Evolutionary conservation across 2,329 filamentous ascomycete genomes (phyloP).

Genomic region (Xylaria sp.): DNA sequence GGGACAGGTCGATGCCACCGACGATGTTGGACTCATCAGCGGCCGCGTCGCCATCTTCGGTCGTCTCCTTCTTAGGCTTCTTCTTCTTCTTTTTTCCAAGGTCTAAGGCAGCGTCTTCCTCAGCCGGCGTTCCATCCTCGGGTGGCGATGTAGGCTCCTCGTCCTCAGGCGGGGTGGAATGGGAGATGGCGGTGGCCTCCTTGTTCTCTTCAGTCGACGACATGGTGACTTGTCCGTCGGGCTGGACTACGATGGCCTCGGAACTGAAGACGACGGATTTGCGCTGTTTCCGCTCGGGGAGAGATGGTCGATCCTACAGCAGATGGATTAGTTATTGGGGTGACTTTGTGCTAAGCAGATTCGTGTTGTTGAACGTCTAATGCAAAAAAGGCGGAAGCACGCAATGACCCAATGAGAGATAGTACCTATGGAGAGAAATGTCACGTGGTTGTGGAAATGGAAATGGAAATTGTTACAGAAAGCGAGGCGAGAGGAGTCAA

Average conservation of each 20-base stretch:
- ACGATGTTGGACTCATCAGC: constrained; percentile 65
- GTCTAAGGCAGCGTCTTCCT: constrained; percentile 66
- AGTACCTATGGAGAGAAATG: constrained; percentile 16
- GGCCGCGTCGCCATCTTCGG: constrained; percentile 60
- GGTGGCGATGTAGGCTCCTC: constrained; percentile 49
- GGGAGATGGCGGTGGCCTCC: constrained; percentile 78
- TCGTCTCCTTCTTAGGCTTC: constrained; percentile 63
- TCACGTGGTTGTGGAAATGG: constrained; percentile 31
- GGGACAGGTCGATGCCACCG: constrained; percentile 71
- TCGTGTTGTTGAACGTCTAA: background rate
- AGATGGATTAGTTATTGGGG: constrained; percentile 25
- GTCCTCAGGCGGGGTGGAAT: constrained; percentile 56
- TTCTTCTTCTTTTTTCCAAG: constrained; percentile 76
- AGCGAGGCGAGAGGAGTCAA: constrained; percentile 5
- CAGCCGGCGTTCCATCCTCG: constrained; percentile 58
- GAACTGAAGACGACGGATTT: constrained; percentile 96
- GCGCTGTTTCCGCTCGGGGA: constrained; percentile 74
- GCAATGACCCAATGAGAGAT: constrained; percentile 8
- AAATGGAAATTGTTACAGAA: background rate
- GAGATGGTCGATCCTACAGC: constrained; percentile 44
- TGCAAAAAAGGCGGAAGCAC: constrained; percentile 4
- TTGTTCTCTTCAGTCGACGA: constrained; percentile 79
- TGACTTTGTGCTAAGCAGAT: constrained; percentile 1
- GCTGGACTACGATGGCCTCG: constrained; percentile 86
- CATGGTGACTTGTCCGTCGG: constrained; percentile 84